A percentile compares a stretch with the other conserved stretches of the same genome.
phyloP scores from a whole-genome alignment of 768 basidiomycete genomes.

The Kwoniella heveanensis region DNA sequence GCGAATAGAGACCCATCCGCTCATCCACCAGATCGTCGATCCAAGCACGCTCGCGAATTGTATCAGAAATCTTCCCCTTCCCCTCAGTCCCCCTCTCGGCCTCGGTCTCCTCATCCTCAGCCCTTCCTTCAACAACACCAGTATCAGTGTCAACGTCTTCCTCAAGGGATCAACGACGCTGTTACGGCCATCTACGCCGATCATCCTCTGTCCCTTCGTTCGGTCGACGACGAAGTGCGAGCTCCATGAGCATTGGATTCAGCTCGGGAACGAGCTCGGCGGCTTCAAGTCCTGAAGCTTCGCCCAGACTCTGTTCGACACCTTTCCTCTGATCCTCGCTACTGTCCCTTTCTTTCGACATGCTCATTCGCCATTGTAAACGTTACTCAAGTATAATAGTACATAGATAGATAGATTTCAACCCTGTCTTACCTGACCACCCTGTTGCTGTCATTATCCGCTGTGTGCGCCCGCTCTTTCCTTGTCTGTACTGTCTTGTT shows the following conservation, averaged over 20 bases:
- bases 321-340: background rate
- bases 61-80: background rate
- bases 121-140: background rate
- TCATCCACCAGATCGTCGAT: background rate
- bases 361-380: too few species aligned
- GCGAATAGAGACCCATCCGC: background rate
- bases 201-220: slow-evolving; percentile 20
- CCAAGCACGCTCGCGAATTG: background rate
- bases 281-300: slow-evolving; percentile 4
- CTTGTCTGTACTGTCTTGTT: too few species aligned
- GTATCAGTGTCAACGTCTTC: too few species aligned
- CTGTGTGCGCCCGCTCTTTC: too few species aligned
- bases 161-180: background rate
- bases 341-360: too few species aligned
- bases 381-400: too few species aligned
- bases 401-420: too few species aligned
- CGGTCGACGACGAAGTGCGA: background rate
- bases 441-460: too few species aligned
- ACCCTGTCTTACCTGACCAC: too few species aligned
- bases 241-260: background rate
- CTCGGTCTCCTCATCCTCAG: too few species aligned
- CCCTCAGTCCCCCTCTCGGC: background rate
- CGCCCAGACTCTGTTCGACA: slow-evolving; percentile 3
- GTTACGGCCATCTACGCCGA: slow-evolving; percentile 8
- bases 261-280: slow-evolving; percentile 5